Base-by-base conservation (phyloP, 2,329 filamentous ascomycete genomes). In the Phialocephala subalpina region DNA sequence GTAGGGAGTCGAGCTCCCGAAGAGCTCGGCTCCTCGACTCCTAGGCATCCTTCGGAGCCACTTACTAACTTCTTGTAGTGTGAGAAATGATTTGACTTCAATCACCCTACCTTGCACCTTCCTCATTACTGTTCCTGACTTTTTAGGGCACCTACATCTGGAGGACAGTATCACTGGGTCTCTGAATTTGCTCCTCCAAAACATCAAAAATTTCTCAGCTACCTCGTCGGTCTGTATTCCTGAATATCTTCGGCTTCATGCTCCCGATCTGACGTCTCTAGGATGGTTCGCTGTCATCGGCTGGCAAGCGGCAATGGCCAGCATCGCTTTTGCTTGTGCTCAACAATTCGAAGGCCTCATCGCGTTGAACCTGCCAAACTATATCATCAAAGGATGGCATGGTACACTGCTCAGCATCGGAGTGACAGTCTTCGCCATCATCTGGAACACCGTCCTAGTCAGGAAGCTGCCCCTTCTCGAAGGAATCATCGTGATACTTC, bases 91-190 rank as follows among this genome's bases (percentile, higher is more conserved):
- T 56, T 60, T 45, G n/a, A 45, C 56, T 47, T 56, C 35, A 12
- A 5, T n/a, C n/a, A 25, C 25, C 47, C 14, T 14, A 22, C 27
- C 56, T 60, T 27, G 8, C 27, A 7, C 47, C 47, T 25, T 36
- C 25, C 33, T 1, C n/a, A 14, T 2, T 35, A 6, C 27, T 22
- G 18, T 49, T 20, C 4, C 18, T 55, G 18, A 33, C 12, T 55
- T 33, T 22, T 8, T 18, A 64, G 79, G 84, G 63, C 84, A 2
- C 86, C 86, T 0, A 87, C 84, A 0, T 80, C 81, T 3, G 85
- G 85, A n/a, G 85, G 86, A 2, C 84, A 87, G 67, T 87, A 86
- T 65, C 83, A 85, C 69, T 86, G 83, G 84, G 83, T 85, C 20
- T 64, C 62, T 16, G 62, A 64, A 33, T 84, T 86, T 67, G 80